Conservation (phyloP, 495 filamentous ascomycete species). For the Xylaria grammica region DNA sequence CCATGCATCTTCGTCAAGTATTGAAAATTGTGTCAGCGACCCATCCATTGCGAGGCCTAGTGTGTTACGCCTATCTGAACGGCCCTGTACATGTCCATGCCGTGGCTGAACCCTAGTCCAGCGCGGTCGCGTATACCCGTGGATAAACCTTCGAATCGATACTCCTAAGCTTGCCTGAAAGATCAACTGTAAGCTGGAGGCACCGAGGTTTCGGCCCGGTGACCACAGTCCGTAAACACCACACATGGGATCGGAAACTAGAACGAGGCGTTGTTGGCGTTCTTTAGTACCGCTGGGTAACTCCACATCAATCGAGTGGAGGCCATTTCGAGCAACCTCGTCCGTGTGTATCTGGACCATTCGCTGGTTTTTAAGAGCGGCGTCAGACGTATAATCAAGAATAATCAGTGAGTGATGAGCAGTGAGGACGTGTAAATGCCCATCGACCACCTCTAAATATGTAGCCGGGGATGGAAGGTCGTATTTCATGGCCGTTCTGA, state of each 20-base stretch:
- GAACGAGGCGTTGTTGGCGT: conserved; percentile 35
- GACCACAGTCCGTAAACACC: conserved; percentile 57
- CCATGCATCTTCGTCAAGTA: conserved; percentile 60
- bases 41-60: conserved; percentile 72
- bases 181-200: conserved; percentile 45
- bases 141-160: conserved; percentile 56
- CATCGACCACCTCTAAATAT: conserved; percentile 45
- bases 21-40: conserved; percentile 64
- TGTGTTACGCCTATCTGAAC: conserved; percentile 46
- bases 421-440: conserved; percentile 50
- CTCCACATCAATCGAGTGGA: conserved; percentile 47
- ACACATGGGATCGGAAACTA: conserved; percentile 54
- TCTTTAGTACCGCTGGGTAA: conserved; percentile 23
- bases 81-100: conserved; percentile 37
- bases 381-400: conserved; percentile 41
- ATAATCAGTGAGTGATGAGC: conserved; percentile 50
- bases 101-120: conserved; percentile 35
- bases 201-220: conserved; percentile 43
- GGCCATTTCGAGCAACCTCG: conserved; percentile 38
- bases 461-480: conserved; percentile 51
- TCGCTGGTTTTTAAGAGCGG: conserved; percentile 25
- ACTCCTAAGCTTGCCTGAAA: conserved; percentile 56
- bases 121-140: conserved; percentile 47
- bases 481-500: conserved; percentile 43
- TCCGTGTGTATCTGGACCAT: conserved; percentile 44